Percentiles rank a stretch among this genome's conserved stretches.
Evolutionary conservation across 495 filamentous ascomycete species (phyloP).

Genomic region (Recurvomyces mirabilis): DNA sequence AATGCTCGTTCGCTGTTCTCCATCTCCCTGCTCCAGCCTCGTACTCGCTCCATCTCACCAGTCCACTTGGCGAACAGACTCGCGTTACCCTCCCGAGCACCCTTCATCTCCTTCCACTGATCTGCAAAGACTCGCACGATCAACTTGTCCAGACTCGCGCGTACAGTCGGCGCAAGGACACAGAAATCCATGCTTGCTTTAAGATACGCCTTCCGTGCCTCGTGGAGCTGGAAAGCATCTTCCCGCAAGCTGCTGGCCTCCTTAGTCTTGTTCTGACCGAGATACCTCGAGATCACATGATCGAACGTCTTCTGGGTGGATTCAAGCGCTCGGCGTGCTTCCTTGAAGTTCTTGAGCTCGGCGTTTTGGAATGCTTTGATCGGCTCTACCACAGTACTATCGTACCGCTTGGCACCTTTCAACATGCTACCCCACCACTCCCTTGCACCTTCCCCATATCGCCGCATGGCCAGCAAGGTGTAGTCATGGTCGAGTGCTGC

Average conservation of each 20-base stretch:
- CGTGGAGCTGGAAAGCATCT: conserved; percentile 92
- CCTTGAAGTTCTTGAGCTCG: conserved; percentile 63
- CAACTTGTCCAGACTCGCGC: conserved; percentile 71
- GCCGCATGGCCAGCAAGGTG: conserved; percentile 72
- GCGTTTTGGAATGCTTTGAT: conserved; percentile 61
- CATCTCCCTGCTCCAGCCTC: conserved; percentile 89
- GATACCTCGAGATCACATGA: conserved; percentile 63
- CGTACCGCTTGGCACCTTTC: conserved; percentile 58
- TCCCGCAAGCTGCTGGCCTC: conserved; percentile 82
- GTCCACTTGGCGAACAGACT: conserved; percentile 49
- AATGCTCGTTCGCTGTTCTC: conserved; percentile 70
- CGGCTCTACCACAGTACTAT: conserved; percentile 66
- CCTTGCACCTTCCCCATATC: conserved; percentile 70
- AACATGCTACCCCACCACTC: conserved; percentile 80
- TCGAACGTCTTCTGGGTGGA: conserved; percentile 77
- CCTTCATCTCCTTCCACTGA: conserved; percentile 73
- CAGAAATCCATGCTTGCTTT: conserved; percentile 91
- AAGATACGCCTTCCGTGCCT: conserved; percentile 81
- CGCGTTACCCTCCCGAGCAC: conserved; percentile 47
- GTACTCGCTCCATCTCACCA: conserved; percentile 76
- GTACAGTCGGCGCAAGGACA: conserved; percentile 69
- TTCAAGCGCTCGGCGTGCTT: conserved; percentile 62
- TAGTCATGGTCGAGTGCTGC: conserved; percentile 89
- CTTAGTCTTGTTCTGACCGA: conserved; percentile 78
- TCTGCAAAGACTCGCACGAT: conserved; percentile 74